Conservation (phyloP, 202 grass and related monocot species). For the Carex sylvatica region DNA sequence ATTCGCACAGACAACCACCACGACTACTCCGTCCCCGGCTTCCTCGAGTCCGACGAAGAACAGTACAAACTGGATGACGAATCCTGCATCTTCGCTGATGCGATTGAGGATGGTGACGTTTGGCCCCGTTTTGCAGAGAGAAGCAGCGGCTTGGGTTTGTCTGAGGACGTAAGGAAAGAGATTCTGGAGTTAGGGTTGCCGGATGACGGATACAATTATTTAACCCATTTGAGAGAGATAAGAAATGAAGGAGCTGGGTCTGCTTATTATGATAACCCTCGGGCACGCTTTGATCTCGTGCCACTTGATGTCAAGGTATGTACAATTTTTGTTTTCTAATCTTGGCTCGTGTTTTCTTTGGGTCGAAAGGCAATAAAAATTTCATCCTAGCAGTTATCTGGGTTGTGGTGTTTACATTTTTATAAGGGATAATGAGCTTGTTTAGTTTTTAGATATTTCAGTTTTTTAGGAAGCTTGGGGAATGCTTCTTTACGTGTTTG, state of each 20-base stretch:
- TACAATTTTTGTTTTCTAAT: background rate
- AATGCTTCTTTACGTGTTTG: background rate
- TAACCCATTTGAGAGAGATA: conserved; percentile 68
- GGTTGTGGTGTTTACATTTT: background rate
- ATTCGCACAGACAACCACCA: conserved; percentile 72
- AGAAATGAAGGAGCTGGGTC: conserved; percentile 52
- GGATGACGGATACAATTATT: conserved; percentile 91
- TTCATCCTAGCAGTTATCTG: background rate
- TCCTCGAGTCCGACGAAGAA: conserved; percentile 43
- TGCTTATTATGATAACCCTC: conserved; percentile 46
- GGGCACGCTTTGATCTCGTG: conserved; percentile 33
- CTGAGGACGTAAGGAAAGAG: conserved; percentile 53
- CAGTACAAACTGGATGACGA: background rate
- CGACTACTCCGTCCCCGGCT: conserved; percentile 56
- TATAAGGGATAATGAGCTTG: background rate
- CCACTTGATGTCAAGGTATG: conserved; percentile 63
- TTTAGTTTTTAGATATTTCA: background rate
- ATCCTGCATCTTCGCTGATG: conserved; percentile 21
- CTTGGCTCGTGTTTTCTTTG: background rate
- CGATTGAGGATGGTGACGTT: background rate
- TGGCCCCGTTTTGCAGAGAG: background rate
- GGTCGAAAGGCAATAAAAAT: background rate
- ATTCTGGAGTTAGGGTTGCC: conserved; percentile 80
- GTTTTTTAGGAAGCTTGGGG: background rate
- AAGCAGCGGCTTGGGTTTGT: background rate